phyloP scores from a whole-genome alignment of 2,329 filamentous ascomycete genomes.

The Periconia sp. region DNA sequence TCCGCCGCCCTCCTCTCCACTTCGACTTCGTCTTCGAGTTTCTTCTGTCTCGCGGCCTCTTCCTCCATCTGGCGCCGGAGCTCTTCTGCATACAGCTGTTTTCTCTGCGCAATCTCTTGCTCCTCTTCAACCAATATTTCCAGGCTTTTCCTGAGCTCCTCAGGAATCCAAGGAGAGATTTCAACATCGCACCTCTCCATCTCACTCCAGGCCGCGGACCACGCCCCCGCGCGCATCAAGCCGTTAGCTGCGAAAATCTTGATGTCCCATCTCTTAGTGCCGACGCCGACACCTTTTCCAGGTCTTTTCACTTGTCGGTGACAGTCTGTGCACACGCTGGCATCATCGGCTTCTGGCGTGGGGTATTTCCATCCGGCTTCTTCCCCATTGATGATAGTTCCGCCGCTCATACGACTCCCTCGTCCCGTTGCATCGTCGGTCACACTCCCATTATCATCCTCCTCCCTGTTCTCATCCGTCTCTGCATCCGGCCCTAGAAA shows the following conservation, averaged over 20 bases:
- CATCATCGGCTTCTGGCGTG: conserved; percentile 30
- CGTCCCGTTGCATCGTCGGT: conserved; percentile 37
- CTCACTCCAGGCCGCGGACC: conserved; percentile 92
- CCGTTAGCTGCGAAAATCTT: conserved; percentile 96
- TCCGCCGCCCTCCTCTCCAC: conserved; percentile 33
- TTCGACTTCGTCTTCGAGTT: conserved; percentile 32
- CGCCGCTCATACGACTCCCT: conserved; percentile 43
- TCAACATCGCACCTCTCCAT: conserved; percentile 99
- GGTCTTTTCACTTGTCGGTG: conserved; percentile 44
- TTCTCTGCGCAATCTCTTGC: conserved; percentile 34
- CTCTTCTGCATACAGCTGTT: conserved; percentile 36
- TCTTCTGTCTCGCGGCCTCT: conserved; percentile 35
- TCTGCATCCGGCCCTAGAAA: conserved; percentile 59
- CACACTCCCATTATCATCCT: conserved; percentile 40
- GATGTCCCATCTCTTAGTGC: conserved; percentile 70
- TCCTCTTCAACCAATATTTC: conserved; percentile 58
- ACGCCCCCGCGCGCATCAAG: conserved; percentile 87
- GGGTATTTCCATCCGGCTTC: conserved; percentile 24
- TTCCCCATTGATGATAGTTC: conserved; percentile 40
- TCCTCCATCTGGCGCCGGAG: conserved; percentile 39
- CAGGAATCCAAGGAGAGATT: conserved; percentile 74
- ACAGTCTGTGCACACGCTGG: conserved; percentile 58
- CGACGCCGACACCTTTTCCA: conserved; percentile 42
- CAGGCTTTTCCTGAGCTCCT: conserved; percentile 64
- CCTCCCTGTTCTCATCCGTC: conserved; percentile 43